Evolutionary conservation across 2,329 filamentous ascomycete species (phyloP), one percentile per base, ranked within the genome.

Genomic region (Pleomassaria siparia): DNA sequence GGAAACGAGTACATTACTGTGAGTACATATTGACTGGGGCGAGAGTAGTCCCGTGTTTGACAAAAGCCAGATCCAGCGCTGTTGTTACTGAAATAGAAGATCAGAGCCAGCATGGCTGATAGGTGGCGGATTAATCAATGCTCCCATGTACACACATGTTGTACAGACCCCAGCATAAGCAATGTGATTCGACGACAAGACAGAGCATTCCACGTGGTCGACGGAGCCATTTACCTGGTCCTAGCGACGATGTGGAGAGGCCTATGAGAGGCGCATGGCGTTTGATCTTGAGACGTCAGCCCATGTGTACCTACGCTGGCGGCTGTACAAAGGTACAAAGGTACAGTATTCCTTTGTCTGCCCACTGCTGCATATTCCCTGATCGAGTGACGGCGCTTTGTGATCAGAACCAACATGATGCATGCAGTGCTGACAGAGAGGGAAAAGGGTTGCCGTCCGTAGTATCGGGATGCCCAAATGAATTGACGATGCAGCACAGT

Each of bases 131-230:
- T 42, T 49, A 37, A 47, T 44, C 29, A 35, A 49, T 47, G 43
- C 43, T 46, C 32, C 20, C 35, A 47, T 42, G 44, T 35, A 7
- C 37, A 13, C 13, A 29, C 26, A 41, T 13, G 46, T 49, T 12
- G 46, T 42, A 49, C 46, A 28, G 30, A 26, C 21, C 46, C 35
- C 16, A 26, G n/a, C 12, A 20, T 16, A 35, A 13, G 35, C 28
- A 24, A 16, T 29, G 32, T 51, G 47, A 54, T 54, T 54, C 45
- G 51, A 51, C 39, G 28, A 44, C 15, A 42, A 30, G 22, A 35
- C 42, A 24, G 43, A 49, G 35, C 21, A 43, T 39, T 51, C 53
- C 54, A 56, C 54, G 54, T 54, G 54, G 47, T 46, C 46, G 43
- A 28, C 37, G 37, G n/a, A 41, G 33, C 45, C 50, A 41, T 30